Base-by-base conservation (phyloP, 108 stramenopile species). In the Craspedostauros australis region DNA sequence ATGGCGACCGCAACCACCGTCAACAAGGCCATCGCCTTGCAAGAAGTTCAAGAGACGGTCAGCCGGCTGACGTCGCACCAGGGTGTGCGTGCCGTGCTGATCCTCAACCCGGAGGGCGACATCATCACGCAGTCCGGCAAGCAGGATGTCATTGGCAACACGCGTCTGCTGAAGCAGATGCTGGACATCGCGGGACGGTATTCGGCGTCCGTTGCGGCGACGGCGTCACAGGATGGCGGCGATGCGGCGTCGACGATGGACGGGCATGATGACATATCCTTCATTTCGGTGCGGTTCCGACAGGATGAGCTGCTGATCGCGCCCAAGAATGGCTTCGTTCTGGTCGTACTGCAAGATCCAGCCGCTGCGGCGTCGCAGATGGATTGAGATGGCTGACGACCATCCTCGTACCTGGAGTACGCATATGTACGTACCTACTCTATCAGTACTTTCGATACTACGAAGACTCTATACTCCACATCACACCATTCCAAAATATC, bases 11-110 rank as follows among this genome's bases (percentile, higher is more conserved):
- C n/a, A n/a, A n/a, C n/a, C n/a, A n/a, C n/a, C n/a, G n/a, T n/a
- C n/a, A n/a, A n/a, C n/a, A n/a, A n/a, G n/a, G n/a, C n/a, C n/a
- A n/a, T 39, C 43, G 53, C 50, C 50, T 67, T 50, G 24, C 45
- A 62, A 25, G 73, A 74, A 46, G 52, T 74, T 2, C 62, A 74
- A 54, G 73, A 74, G n/a, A 74, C 73, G 6, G 57, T 74, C 11
- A 57, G 41, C 25, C 61, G 73, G 21, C 33, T 74, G 21, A 45
- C 66, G 3, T 56, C 62, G 19, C 73, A 74, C 57, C 58, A 67
- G 41, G 66, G 73, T 4, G 73, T 74, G 9, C 31, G 49, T 20
- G 41, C 62, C 20, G 62, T 74, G 7, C 38, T 67, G 39, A 74
- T 74, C 48, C 45, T 74, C 31, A 74, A 74, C 22, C 29, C 31